phyloP scores from a whole-genome alignment of 768 basidiomycete genomes.

The Russula lepida region DNA sequence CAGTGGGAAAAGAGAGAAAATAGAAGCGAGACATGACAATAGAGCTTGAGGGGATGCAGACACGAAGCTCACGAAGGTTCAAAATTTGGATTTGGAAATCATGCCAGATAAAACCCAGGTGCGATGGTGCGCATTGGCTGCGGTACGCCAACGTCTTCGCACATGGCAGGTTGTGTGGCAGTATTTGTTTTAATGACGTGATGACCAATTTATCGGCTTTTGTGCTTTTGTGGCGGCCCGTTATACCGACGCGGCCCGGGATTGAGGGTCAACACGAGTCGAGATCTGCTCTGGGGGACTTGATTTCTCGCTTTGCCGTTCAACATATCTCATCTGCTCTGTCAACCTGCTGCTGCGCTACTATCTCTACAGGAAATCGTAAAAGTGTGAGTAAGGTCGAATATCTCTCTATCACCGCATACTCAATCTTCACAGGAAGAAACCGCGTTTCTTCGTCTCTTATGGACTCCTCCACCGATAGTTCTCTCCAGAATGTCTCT shows the following conservation, averaged over 20 bases:
- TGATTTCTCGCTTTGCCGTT: background rate
- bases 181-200: background rate
- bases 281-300: background rate
- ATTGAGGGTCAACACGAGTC: background rate
- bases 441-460: background rate
- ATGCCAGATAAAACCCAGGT: too few species aligned
- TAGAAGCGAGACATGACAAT: too few species aligned
- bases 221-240: background rate
- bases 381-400: background rate
- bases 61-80: too few species aligned
- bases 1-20: too few species aligned
- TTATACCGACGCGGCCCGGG: background rate
- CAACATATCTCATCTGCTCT: background rate
- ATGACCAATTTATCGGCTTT: background rate
- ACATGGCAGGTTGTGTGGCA: background rate
- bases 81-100: too few species aligned
- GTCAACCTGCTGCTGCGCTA: background rate
- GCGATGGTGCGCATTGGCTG: too few species aligned
- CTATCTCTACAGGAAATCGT: background rate
- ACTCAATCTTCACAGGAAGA: background rate
- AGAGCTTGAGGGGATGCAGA: too few species aligned
- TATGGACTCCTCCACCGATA: slow-evolving; percentile 5
- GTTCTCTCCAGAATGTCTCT: background rate
- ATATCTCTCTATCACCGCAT: background rate
- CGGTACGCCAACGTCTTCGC: too few species aligned